Percentiles rank a stretch among this genome's conserved stretches.
Evolutionary conservation across 495 filamentous ascomycete genomes (phyloP).

Genomic region (Astrocystis sublimbata): DNA sequence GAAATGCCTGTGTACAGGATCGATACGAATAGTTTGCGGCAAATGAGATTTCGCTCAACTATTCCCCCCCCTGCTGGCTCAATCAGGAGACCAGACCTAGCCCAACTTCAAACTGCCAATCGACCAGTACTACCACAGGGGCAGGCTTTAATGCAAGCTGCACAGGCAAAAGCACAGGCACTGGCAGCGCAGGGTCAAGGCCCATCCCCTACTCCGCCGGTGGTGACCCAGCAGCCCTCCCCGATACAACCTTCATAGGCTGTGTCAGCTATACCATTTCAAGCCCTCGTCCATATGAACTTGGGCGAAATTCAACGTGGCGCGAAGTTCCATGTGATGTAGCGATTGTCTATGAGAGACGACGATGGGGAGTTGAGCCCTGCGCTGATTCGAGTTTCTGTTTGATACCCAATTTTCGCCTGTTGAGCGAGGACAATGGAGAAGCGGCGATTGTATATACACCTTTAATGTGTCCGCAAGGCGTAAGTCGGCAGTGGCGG

Average conservation of each 20-base stretch:
- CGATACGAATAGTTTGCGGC: conserved; percentile 68
- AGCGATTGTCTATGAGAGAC: neutral
- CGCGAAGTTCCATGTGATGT: neutral
- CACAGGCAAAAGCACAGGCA: conserved; percentile 41
- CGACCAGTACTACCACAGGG: conserved; percentile 29
- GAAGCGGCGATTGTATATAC: conserved; percentile 15
- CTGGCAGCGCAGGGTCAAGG: conserved; percentile 13
- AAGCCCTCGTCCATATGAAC: neutral
- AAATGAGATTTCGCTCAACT: conserved; percentile 71
- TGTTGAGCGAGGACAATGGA: neutral
- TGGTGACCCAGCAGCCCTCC: neutral
- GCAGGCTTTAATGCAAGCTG: conserved; percentile 23
- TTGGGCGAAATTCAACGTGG: too few species aligned
- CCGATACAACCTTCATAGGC: conserved; percentile 11
- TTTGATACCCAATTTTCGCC: conserved; percentile 14
- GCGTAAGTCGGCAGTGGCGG: neutral
- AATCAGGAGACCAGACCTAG: conserved; percentile 26
- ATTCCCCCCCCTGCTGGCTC: conserved; percentile 55
- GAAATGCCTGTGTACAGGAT: conserved; percentile 63
- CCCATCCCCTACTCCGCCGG: conserved; percentile 10
- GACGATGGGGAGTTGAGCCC: neutral
- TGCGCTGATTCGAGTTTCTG: conserved; percentile 6
- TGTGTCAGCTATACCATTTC: neutral
- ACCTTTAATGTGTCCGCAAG: conserved; percentile 4
- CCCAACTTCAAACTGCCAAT: conserved; percentile 23